A percentile compares a stretch with the other conserved stretches of the same genome.
phyloP scores from a whole-genome alignment of 2,329 filamentous ascomycete species.

The Coniochaeta prunicola region DNA sequence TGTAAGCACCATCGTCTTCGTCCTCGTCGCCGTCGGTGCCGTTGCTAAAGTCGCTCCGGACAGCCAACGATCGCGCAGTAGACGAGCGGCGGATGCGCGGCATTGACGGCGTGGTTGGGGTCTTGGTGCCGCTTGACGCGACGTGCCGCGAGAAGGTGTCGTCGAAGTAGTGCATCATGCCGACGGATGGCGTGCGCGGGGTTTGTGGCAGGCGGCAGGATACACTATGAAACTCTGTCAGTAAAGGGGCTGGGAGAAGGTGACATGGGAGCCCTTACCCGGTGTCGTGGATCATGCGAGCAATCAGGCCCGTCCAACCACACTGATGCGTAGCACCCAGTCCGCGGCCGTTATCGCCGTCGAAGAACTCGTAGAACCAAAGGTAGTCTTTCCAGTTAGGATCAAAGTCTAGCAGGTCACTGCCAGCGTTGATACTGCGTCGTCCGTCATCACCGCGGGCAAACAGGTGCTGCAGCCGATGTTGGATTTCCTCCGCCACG shows the following conservation, averaged over 20 bases:
- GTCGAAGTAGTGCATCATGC: constrained; percentile 91
- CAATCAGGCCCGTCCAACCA: constrained; percentile 92
- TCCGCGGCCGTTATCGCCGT: constrained; percentile 83
- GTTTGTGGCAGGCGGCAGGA: constrained; percentile 90
- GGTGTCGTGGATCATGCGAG: constrained; percentile 95
- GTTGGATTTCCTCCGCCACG: constrained; percentile 90
- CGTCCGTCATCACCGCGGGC: constrained; percentile 76
- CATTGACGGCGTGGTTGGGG: constrained; percentile 28
- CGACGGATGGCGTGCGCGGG: constrained; percentile 75
- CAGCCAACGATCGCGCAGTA: constrained; percentile 75
- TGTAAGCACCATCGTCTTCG: constrained; percentile 20
- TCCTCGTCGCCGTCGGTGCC: constrained; percentile 36
- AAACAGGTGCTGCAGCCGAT: constrained; percentile 88
- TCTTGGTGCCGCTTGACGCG: constrained; percentile 15
- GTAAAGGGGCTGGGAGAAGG: background rate
- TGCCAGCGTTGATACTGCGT: constrained; percentile 80
- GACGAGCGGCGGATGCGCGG: constrained; percentile 68
- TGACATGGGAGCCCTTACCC: constrained; percentile 53
- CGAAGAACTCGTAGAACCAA: constrained; percentile 98
- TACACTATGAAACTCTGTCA: constrained; percentile 52
- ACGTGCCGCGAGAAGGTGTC: constrained; percentile 66
- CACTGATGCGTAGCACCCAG: constrained; percentile 91
- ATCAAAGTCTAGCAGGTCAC: constrained; percentile 82
- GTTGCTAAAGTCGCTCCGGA: constrained; percentile 68
- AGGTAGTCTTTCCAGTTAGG: constrained; percentile 88